Evolutionary conservation across 2,329 filamentous ascomycete genomes (phyloP).

Genomic region (Magnaporthales sp.): DNA sequence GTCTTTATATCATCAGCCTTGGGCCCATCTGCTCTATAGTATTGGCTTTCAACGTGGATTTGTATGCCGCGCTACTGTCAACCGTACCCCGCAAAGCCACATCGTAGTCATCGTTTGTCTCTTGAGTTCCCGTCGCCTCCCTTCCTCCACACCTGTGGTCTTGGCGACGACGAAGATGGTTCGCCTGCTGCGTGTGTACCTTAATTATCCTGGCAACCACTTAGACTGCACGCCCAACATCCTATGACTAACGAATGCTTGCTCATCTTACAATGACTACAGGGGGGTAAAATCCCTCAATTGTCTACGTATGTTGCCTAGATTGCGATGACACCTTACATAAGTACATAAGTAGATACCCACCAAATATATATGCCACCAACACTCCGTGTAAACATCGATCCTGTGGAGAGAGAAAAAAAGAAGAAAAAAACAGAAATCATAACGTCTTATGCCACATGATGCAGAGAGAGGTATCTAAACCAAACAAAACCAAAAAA

Average conservation of each 20-base stretch:
- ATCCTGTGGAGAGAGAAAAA: background rate
- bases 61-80: background rate
- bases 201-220: background rate
- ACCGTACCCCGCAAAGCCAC: background rate
- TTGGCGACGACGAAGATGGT: background rate
- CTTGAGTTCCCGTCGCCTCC: background rate
- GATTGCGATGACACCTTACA: background rate
- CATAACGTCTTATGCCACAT: background rate
- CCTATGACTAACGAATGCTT: background rate
- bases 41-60: background rate
- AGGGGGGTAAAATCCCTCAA: background rate
- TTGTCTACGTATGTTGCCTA: background rate
- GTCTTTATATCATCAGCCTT: background rate
- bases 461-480: background rate
- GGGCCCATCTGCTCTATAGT: background rate
- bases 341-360: background rate
- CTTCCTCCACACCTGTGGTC: background rate
- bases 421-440: background rate
- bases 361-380: slow-evolving; percentile 1
- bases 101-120: background rate
- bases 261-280: background rate
- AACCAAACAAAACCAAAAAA: slow-evolving; percentile 1
- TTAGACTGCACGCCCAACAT: background rate
- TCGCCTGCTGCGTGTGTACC: background rate
- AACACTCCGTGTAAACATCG: background rate